Evolutionary conservation across 2,329 filamentous ascomycete species (phyloP).

Genomic region (Calonectria naviculata): DNA sequence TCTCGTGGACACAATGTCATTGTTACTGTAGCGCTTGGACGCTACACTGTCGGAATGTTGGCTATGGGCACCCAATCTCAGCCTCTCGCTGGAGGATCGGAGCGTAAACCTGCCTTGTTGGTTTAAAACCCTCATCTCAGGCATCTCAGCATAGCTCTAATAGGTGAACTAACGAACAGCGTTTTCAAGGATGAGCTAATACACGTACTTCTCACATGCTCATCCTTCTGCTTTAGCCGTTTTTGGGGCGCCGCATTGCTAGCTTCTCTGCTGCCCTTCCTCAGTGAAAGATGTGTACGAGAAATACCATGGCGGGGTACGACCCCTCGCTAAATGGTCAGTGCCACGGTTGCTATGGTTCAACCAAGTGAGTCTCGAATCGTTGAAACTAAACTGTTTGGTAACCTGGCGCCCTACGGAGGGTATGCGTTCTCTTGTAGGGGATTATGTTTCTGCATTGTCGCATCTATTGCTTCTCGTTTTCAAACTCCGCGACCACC

Average conservation of each 20-base stretch:
- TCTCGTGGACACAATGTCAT: background rate
- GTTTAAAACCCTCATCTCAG: slow-evolving; percentile 4
- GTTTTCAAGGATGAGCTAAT: slow-evolving; percentile 11
- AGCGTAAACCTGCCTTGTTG: slow-evolving; percentile 2
- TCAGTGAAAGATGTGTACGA: background rate
- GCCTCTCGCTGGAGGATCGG: background rate
- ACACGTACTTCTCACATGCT: background rate
- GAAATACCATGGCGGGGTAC: slow-evolving; percentile 11
- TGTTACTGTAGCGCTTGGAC: background rate
- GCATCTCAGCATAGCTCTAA: background rate
- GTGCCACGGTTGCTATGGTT: background rate
- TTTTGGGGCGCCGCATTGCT: slow-evolving; percentile 3
- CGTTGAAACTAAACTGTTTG: slow-evolving; percentile 2
- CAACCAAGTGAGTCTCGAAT: background rate
- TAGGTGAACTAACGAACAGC: background rate
- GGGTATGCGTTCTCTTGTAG: background rate
- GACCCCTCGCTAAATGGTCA: background rate
- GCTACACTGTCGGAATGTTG: background rate
- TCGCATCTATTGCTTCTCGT: background rate
- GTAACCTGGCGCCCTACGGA: background rate
- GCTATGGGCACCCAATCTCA: background rate
- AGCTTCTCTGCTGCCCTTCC: background rate
- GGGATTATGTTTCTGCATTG: background rate
- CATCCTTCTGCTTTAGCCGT: slow-evolving; percentile 1
- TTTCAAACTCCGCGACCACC: background rate